These are phyloP conservation scores for Gnetum montanum DNA, from an alignment of 75 land plant species.

Conservation along the genomic window DNA sequence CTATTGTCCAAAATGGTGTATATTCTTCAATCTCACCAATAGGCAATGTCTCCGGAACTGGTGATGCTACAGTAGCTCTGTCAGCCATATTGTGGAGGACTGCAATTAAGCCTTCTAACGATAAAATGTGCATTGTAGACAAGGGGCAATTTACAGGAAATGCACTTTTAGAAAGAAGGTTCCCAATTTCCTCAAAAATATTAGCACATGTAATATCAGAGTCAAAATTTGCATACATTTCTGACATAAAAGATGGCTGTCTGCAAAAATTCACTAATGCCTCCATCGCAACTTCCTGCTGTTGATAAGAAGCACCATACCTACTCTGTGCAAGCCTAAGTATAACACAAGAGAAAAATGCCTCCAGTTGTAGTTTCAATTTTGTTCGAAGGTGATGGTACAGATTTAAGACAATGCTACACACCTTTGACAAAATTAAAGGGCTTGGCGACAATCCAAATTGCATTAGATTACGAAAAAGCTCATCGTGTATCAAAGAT, in stretches of 20 bases:
- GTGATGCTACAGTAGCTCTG: constrained; percentile 47
- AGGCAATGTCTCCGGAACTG: constrained; percentile 22
- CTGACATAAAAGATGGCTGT: constrained; percentile 91
- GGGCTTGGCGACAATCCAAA: constrained; percentile 89
- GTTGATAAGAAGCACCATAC: constrained; percentile 85
- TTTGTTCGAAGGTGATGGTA: constrained; percentile 73
- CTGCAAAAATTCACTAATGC: constrained; percentile 93
- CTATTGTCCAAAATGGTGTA: constrained; percentile 84
- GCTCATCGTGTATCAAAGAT: constrained; percentile 78
- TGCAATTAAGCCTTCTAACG: constrained; percentile 90
- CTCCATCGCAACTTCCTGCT: constrained; percentile 99
- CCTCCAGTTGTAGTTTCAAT: constrained; percentile 90
- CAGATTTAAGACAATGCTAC: constrained; percentile 88
- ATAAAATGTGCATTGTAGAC: constrained; percentile 90
- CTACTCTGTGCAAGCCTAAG: constrained; percentile 82
- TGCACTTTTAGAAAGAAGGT: constrained; percentile 91
- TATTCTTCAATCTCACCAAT: constrained; percentile 42
- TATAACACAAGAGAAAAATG: constrained; percentile 87
- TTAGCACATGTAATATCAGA: constrained; percentile 93
- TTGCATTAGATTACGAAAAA: constrained; percentile 90
- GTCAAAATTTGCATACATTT: constrained; percentile 96
- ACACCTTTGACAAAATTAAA: constrained; percentile 89
- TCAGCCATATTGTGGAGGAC: constrained; percentile 93
- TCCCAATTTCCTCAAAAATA: constrained; percentile 91
- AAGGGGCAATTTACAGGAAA: constrained; percentile 93